Conservation (phyloP, 805 yeast genomes). For the Saccharomyces paradoxus region DNA sequence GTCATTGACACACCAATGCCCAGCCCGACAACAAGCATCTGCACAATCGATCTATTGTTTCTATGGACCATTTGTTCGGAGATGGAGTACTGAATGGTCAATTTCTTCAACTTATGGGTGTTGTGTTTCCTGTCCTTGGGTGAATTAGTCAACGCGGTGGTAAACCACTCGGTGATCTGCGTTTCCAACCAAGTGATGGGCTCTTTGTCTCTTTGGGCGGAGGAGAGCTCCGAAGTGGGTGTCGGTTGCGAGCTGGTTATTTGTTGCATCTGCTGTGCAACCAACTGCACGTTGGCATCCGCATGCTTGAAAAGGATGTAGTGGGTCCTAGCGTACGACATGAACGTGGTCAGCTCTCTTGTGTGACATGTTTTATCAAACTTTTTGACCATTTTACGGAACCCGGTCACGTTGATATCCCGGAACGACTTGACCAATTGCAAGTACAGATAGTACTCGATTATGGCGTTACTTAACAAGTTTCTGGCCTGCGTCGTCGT, state of each 20-base stretch:
- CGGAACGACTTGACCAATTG: slow-evolving; percentile 41
- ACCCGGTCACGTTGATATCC: slow-evolving; percentile 75
- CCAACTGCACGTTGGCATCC: slow-evolving; percentile 18
- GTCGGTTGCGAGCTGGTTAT: slow-evolving; percentile 11
- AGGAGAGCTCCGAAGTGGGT: slow-evolving; percentile 9
- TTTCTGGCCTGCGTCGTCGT: slow-evolving; percentile 6
- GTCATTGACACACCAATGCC: slow-evolving; percentile 66
- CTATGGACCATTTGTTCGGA: slow-evolving; percentile 30
- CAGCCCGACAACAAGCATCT: slow-evolving; percentile 56
- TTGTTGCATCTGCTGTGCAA: slow-evolving; percentile 21
- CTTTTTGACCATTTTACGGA: slow-evolving; percentile 82
- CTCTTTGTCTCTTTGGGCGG: slow-evolving; percentile 19
- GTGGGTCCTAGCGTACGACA: slow-evolving; percentile 21
- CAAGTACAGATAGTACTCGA: slow-evolving; percentile 26
- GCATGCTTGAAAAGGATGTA: slow-evolving; percentile 24
- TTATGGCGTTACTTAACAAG: slow-evolving; percentile 23
- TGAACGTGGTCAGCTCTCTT: slow-evolving; percentile 19
- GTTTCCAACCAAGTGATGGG: slow-evolving; percentile 27
- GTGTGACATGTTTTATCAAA: slow-evolving; percentile 55
- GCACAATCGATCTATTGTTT: slow-evolving; percentile 28
- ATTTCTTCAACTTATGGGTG: slow-evolving; percentile 21
- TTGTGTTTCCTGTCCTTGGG: slow-evolving; percentile 20
- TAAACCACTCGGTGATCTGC: slow-evolving; percentile 34
- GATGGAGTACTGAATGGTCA: slow-evolving; percentile 25
- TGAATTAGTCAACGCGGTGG: slow-evolving; percentile 25